Base-by-base conservation (phyloP, 1,284 basidiomycete genomes). In the Malassezia furfur region DNA sequence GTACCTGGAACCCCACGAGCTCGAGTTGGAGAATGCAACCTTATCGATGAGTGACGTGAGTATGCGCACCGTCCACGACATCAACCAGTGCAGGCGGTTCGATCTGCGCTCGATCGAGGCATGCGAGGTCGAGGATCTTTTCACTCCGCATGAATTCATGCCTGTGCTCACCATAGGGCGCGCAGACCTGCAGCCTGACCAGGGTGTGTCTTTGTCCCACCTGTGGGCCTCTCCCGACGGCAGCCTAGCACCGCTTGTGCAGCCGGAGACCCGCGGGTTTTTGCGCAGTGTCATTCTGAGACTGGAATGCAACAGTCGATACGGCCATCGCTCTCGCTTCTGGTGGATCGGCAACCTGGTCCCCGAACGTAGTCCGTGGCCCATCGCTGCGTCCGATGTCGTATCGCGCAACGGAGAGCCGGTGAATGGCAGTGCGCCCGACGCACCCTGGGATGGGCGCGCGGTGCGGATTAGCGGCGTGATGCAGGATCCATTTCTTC, bases 321-420 rank as follows among this genome's bases (percentile, higher is more conserved):
- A 43, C 7, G 7, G 12, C 10, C 1, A 6, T 1, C n/a, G 31
- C 21, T 15, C 11, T 2, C 10, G 59, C 22, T 57, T 53, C 4
- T 69, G 62, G 53, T 69, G 67, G 67, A 51, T 67, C 25, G 67
- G 56, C 3, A 62, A 69, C 21, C 37, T 69, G 32, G 50, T 52
- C 32, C 49, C 64, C 11, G 21, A 39, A 10, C 60, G 67, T 2
- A 64, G 64, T 0, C 57, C 48, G 2, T 69, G 67, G 67, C 67
- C 67, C 5, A 54, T 69, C 7, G 53, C 43, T 3, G 43, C 50
- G 9, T 21, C 35, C 17, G 54, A 57, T 36, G 41, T 38, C 12
- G 43, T 40, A 3, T 21, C 49, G 11, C 48, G 54, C 5, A 62
- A 59, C 14, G 63, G 63, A 25, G 58, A 55, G 11, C 49, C 61